Evolutionary conservation across 345 rosid species (phyloP).

Genomic region (Combretum micranthum): DNA sequence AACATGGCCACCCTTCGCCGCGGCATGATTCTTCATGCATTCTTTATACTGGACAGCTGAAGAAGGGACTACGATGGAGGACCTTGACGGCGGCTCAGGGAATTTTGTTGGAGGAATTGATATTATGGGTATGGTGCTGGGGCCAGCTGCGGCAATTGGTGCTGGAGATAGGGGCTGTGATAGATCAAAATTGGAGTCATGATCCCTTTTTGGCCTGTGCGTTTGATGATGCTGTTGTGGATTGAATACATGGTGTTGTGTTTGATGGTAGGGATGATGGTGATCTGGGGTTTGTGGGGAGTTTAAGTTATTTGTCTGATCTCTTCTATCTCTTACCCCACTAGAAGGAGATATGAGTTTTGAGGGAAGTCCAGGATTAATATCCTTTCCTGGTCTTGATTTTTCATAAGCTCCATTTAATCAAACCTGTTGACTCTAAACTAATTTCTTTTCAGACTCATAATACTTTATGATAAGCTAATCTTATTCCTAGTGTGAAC

Average conservation of each 20-base stretch:
- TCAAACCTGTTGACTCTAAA: too few species aligned
- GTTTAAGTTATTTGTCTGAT: conserved; percentile 6
- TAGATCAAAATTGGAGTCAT: conserved; percentile 13
- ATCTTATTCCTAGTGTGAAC: too few species aligned
- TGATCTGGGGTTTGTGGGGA: conserved; percentile 26
- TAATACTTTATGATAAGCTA: too few species aligned
- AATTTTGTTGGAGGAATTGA: conserved; percentile 21
- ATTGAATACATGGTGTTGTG: background rate
- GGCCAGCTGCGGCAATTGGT: conserved; percentile 1
- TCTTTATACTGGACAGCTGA: conserved; percentile 18
- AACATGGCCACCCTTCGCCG: conserved; percentile 19
- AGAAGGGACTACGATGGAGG: conserved; percentile 10
- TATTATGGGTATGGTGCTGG: conserved; percentile 1
- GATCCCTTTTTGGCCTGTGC: conserved; percentile 18
- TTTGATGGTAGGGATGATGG: conserved; percentile 8
- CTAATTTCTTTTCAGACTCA: too few species aligned
- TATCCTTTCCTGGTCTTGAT: too few species aligned
- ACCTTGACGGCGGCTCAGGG: conserved; percentile 17
- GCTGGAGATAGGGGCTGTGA: conserved; percentile 2
- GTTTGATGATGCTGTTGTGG: background rate
- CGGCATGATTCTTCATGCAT: conserved; percentile 30
- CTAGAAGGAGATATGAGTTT: background rate
- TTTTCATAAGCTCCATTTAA: too few species aligned
- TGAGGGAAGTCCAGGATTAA: conserved; percentile 1
- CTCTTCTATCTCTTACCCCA: conserved; percentile 11